Evolutionary conservation across 2,329 filamentous ascomycete genomes (phyloP), one percentile per base, ranked within the genome.

Genomic region (Ophiostoma sp.): DNA sequence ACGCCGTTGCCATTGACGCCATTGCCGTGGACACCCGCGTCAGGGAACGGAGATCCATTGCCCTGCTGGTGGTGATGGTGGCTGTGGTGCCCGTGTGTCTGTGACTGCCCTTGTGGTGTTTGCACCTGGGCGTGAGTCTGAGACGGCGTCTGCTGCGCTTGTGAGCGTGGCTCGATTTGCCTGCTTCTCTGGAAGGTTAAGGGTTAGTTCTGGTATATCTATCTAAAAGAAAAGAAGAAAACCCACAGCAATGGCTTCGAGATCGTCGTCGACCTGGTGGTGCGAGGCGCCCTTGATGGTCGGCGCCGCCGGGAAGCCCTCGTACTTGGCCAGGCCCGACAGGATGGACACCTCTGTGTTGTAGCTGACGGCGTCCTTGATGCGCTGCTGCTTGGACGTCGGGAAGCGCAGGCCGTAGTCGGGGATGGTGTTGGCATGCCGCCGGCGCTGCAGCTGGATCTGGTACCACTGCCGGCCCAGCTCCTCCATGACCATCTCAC

Each of bases 301-400:
- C 27, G 95, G 95, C n/a, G 94, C 95, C 41, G 94, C 94, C 48
- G 95, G 95, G 80, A 99, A 99, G 33, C 95, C 95, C 76, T 96
- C 89, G 78, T 97, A 94, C 80, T 97, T 98, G 48, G 94, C 94
- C 68, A 98, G 85, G 52, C 94, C 94, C 6, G 94, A 90, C 71
- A 99, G 82, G 36, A 97, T 88, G 0, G 94, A 96, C 4, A 99
- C 94, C 78, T 99, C 95, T 74, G 90, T 91, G 78, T 97, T 98
- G 81, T 98, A 98, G 66, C 94, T 91, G 67, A 93, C 86, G 75
- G 96, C 94, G 73, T 97, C 91, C 72, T 88, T 85, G 72, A 96
- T 86, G 76, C 94, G 92, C 76, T 94, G 90, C 36, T 89, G 86
- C 72, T 89, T 87, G 73, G 90, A 89, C 68, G 89, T 87, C 8